Evolutionary conservation across 1,284 basidiomycete species (phyloP), one percentile per base, ranked within the genome.

Genomic region (Ustilago crameri): DNA sequence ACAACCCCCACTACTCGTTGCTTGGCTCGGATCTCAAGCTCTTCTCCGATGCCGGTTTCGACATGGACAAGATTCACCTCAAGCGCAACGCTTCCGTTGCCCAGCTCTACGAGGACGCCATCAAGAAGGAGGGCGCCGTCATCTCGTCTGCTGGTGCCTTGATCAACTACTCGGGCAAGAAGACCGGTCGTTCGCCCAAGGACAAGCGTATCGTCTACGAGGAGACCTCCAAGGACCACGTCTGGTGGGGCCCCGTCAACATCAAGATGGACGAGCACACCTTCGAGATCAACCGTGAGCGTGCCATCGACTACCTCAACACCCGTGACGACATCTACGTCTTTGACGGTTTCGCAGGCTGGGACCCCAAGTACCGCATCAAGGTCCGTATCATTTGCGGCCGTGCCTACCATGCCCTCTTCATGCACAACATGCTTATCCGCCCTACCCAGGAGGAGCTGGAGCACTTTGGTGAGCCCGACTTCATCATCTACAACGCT

Each of bases 211-310:
- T 99, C 81, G 96, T 99, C 83, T 98, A 89, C 84, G 95, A 99
- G 85, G 95, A 98, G 82, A 92, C 93, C 58, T 92, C 90, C 86
- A 97, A 94, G 85, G 94, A 98, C 84, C 90, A 98, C 76, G 91
- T 99, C 85, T 98, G 96, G 95, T 98, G 96, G 96, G 95, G 96
- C 44, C 92, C 93, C 53, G 95, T 99, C 81, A 99, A 99, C 87
- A 98, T 98, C 87, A 96, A 96, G 88, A 92, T 98, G 90, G 95
- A 97, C 83, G 92, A 83, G 80, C 87, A 98, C 88, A 98, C 95
- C 15, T 99, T 99, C 76, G 96, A 98, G 86, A 98, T 98, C 86
- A 99, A 98, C 86, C 93, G 96, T 64, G 96, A 99, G 85, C 93
- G 95, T 86, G 95, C 96, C 64, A 99, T 99, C 85, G 96, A 98